These are phyloP conservation scores for Myxozyma vanderwaltii DNA, from an alignment of 805 yeast genomes.

Conservation along the genomic window DNA sequence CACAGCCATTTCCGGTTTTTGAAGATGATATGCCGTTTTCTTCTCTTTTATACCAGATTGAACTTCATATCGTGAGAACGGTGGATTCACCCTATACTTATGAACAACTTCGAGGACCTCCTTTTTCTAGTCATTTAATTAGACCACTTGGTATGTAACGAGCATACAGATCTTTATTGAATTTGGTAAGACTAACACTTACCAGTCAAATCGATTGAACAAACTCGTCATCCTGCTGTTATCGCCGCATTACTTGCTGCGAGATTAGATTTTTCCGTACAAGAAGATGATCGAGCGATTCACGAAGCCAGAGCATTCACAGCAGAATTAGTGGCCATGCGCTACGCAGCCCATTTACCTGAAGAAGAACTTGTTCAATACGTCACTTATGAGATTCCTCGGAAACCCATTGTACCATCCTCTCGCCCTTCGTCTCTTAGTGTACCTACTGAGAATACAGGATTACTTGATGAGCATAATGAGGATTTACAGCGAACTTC, in stretches of 20 bases:
- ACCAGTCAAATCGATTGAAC: conserved; percentile 32
- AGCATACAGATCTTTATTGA: too few relatives aligned
- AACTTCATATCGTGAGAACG: conserved; percentile 35
- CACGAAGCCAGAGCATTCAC: conserved; percentile 40
- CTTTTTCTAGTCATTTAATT: conserved; percentile 35
- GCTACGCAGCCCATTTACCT: conserved; percentile 37
- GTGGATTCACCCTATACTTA: conserved; percentile 40
- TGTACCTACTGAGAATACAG: conserved; percentile 9
- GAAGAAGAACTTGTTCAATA: conserved; percentile 27
- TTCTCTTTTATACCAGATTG: conserved; percentile 36
- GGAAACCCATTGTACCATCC: conserved; percentile 9
- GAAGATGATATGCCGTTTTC: conserved; percentile 35
- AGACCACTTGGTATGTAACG: conserved; percentile 37
- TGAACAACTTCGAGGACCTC: conserved; percentile 38
- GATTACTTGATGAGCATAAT: conserved; percentile 7
- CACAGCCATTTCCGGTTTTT: conserved; percentile 36
- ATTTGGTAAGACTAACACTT: not conserved
- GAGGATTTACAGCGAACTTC: not conserved
- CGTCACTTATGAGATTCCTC: conserved; percentile 30
- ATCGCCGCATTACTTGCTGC: conserved; percentile 40
- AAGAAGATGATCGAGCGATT: conserved; percentile 37
- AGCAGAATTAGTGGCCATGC: conserved; percentile 39
- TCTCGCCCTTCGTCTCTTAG: conserved; percentile 14
- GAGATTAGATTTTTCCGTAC: conserved; percentile 37
- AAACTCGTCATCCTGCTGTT: conserved; percentile 39